Evolutionary conservation across 2,329 filamentous ascomycete species (phyloP).

Genomic region (Fusarium bactridioides): DNA sequence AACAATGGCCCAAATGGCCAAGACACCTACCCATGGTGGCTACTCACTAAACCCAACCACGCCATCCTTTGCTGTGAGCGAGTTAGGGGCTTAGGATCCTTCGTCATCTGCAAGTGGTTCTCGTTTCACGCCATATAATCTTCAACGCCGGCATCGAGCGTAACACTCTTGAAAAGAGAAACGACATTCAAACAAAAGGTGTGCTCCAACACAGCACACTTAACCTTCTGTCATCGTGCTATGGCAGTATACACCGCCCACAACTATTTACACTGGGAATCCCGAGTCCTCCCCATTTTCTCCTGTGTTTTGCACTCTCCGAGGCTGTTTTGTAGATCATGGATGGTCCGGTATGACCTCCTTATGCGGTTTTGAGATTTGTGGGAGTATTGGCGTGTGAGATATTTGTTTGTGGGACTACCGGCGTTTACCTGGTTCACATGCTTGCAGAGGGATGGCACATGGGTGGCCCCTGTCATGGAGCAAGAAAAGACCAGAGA

Average conservation of each 20-base stretch:
- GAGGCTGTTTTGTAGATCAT: constrained; percentile 25
- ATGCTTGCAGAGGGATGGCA: constrained; percentile 5
- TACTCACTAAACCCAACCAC: constrained; percentile 50
- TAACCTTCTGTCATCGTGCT: neutral
- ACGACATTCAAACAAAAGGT: neutral
- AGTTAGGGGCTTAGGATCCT: constrained; percentile 44
- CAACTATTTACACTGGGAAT: neutral
- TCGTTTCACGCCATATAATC: neutral
- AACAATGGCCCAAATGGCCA: constrained; percentile 51
- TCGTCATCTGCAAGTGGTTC: neutral
- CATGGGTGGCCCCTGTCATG: neutral
- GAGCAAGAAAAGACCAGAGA: constrained; percentile 15
- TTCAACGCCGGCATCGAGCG: neutral
- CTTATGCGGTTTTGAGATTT: constrained; percentile 18
- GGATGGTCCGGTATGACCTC: constrained; percentile 23
- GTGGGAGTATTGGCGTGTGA: constrained; percentile 37
- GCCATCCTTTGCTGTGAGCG: constrained; percentile 49
- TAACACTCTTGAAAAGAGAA: neutral
- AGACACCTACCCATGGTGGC: constrained; percentile 48
- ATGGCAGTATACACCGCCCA: neutral
- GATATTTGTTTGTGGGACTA: constrained; percentile 23
- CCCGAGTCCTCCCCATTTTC: constrained; percentile 4
- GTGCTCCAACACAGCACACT: neutral
- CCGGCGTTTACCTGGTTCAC: constrained; percentile 22
- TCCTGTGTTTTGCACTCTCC: constrained; percentile 20